These are phyloP conservation scores for Solanum neorickii DNA, from an alignment of 257 asterid species.

Conservation along the genomic window DNA sequence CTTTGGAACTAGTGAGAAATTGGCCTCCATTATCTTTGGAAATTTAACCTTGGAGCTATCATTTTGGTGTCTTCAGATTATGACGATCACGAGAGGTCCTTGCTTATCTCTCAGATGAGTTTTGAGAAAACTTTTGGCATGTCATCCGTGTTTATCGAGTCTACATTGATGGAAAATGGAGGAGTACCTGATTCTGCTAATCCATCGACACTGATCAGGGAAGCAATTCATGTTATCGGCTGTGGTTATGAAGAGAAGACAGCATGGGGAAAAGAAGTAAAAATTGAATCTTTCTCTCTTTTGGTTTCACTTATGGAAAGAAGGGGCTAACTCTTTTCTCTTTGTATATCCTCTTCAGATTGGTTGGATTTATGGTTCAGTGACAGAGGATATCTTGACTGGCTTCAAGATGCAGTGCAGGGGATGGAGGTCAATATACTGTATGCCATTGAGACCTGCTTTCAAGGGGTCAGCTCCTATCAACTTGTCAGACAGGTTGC, in stretches of 20 bases:
- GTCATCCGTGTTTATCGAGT: slow-evolving; percentile 83
- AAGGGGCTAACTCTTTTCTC: not conserved
- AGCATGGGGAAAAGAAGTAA: slow-evolving; percentile 98
- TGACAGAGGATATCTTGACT: slow-evolving; percentile 89
- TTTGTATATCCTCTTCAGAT: slow-evolving; percentile 29
- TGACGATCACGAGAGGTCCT: slow-evolving; percentile 85
- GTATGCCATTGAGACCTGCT: slow-evolving; percentile 95
- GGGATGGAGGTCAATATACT: slow-evolving; percentile 94
- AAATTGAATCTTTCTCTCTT: not conserved
- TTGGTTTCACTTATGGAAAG: not conserved
- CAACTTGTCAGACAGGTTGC: slow-evolving; percentile 92
- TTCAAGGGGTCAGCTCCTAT: slow-evolving; percentile 98
- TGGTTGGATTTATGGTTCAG: slow-evolving; percentile 98
- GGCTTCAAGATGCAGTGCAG: slow-evolving; percentile 99
- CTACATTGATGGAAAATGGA: slow-evolving; percentile 89
- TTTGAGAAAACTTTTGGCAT: slow-evolving; percentile 94
- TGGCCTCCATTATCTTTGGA: not conserved
- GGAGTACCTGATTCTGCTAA: slow-evolving; percentile 71
- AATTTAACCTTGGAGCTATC: not conserved
- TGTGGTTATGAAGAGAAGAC: slow-evolving; percentile 97
- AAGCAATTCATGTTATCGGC: slow-evolving; percentile 93
- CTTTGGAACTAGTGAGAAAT: not conserved
- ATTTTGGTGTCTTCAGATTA: slow-evolving; percentile 34
- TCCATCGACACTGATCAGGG: slow-evolving; percentile 73
- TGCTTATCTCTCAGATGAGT: slow-evolving; percentile 89